These are phyloP conservation scores for Tirmania nivea DNA, from an alignment of 495 filamentous ascomycete genomes.

Conservation along the genomic window DNA sequence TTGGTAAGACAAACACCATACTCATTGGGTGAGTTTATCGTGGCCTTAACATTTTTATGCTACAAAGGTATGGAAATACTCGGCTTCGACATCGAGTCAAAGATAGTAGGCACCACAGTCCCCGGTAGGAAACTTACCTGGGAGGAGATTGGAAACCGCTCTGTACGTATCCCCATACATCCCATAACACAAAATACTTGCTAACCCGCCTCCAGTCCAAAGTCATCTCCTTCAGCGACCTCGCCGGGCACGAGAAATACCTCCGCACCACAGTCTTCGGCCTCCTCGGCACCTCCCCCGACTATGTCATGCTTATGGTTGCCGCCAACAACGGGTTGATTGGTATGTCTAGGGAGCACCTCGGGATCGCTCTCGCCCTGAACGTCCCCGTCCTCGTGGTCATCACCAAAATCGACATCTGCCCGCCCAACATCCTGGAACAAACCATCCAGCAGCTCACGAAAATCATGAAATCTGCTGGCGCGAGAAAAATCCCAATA, in stretches of 20 bases:
- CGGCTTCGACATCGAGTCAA: constrained; percentile 80
- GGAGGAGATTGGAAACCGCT: constrained; percentile 94
- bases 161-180: constrained; percentile 25
- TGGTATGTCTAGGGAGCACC: constrained; percentile 94
- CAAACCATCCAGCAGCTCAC: constrained; percentile 84
- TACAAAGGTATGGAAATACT: constrained; percentile 54
- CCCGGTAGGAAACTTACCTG: constrained; percentile 78
- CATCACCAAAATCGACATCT: constrained; percentile 97
- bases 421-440: constrained; percentile 82
- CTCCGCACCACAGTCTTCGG: constrained; percentile 93
- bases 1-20: constrained; percentile 40
- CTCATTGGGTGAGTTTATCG: neutral
- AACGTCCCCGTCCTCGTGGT: constrained; percentile 98
- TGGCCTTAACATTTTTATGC: neutral
- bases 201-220: constrained; percentile 27
- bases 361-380: constrained; percentile 81
- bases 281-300: constrained; percentile 78
- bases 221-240: constrained; percentile 89
- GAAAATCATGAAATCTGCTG: constrained; percentile 80
- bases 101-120: constrained; percentile 57
- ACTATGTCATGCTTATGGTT: constrained; percentile 96
- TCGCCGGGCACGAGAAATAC: constrained; percentile 90
- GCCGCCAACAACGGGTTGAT: constrained; percentile 94
- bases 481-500: constrained; percentile 90
- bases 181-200: constrained; percentile 8